Evolutionary conservation across 768 basidiomycete genomes (phyloP).

Genomic region (Tricholomella constricta): DNA sequence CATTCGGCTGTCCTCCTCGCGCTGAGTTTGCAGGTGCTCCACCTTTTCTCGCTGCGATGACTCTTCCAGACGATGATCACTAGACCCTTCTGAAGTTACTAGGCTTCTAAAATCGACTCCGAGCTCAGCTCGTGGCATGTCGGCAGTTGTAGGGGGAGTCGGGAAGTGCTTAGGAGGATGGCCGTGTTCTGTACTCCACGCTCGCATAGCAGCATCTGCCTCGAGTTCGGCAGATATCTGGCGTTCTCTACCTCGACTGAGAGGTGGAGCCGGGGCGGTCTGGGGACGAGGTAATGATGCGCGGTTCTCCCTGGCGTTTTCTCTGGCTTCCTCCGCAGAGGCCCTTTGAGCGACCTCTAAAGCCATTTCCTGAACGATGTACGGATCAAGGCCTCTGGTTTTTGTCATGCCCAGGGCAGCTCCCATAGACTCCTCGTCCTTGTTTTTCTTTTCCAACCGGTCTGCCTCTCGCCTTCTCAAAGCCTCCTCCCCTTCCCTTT

Average conservation of each 20-base stretch:
- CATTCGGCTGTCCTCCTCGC: constrained; percentile 8
- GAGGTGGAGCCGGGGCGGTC: background rate
- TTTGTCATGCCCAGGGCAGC: background rate
- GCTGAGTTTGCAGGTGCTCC: background rate
- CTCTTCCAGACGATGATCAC: background rate
- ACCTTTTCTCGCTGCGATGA: background rate
- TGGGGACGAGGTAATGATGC: background rate
- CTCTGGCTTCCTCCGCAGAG: background rate
- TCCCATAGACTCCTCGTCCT: constrained; percentile 2
- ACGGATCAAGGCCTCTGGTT: background rate
- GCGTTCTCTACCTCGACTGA: background rate
- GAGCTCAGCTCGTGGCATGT: background rate
- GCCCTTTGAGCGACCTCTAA: background rate
- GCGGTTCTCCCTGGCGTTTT: background rate
- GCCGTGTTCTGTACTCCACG: constrained; percentile 24
- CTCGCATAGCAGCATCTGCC: constrained; percentile 19
- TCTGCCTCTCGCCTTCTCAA: constrained; percentile 16
- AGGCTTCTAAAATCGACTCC: background rate
- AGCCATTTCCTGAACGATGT: background rate
- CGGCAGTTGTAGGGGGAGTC: background rate
- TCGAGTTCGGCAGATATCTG: constrained; percentile 14
- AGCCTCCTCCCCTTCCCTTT: constrained; percentile 19
- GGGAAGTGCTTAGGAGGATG: constrained; percentile 4
- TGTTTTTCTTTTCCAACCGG: constrained; percentile 13
- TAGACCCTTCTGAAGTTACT: background rate